Evolutionary conservation across 108 stramenopile species (phyloP).

Genomic region (Skeletonema grethae): DNA sequence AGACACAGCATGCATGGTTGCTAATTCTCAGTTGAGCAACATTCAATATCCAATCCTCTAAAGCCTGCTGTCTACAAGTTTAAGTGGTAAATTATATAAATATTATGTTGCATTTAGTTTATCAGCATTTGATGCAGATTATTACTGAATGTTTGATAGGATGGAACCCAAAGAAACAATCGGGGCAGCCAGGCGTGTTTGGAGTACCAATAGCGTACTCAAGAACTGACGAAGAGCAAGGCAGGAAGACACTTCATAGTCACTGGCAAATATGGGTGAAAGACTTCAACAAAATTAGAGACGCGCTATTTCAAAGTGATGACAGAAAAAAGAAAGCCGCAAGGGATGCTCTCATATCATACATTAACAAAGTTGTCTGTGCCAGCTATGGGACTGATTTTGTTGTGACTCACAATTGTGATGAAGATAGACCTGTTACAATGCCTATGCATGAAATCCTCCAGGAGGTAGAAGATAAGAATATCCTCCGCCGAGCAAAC

Average conservation of each 20-base stretch:
- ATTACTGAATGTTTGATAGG: not conserved
- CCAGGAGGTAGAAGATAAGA: not conserved
- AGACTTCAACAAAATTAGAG: not conserved
- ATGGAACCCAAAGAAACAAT: constrained; percentile 9
- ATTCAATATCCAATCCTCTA: too few relatives aligned
- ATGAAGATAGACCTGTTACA: not conserved
- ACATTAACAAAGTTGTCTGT: not conserved
- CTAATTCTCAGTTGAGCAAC: too few relatives aligned
- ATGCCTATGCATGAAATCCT: not conserved
- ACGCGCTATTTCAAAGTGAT: not conserved
- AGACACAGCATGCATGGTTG: too few relatives aligned
- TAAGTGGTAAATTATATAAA: too few relatives aligned
- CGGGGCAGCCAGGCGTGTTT: constrained; percentile 3
- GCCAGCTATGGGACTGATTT: not conserved
- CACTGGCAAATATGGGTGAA: constrained; percentile 15
- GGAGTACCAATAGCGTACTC: constrained; percentile 1
- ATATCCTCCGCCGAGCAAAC: not conserved
- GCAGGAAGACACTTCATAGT: constrained; percentile 6
- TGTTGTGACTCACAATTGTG: constrained; percentile 3
- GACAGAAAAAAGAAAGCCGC: not conserved
- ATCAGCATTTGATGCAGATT: constrained; percentile 12
- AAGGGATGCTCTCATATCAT: constrained; percentile 4
- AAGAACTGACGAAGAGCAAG: constrained; percentile 14
- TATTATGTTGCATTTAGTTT: too few relatives aligned
- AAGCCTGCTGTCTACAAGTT: too few relatives aligned